Evolutionary conservation across 805 yeast genomes (phyloP), one percentile per base, ranked within the genome.

Genomic region (Candida nanaspora): DNA sequence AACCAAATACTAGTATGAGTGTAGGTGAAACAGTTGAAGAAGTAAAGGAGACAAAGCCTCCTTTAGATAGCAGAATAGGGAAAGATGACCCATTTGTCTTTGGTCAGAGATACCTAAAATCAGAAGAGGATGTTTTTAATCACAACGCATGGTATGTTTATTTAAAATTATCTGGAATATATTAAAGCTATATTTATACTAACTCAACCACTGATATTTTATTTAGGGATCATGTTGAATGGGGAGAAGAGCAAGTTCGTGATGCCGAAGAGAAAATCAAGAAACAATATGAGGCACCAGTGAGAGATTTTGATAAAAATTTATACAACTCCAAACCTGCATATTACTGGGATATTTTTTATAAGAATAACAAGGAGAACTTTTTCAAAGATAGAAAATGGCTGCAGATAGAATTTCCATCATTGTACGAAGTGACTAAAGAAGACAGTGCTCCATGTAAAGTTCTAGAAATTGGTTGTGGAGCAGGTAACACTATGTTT

Each of bases 301-400:
- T 93, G n/a, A 68, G 76, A 28, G 96, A 86, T 2, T 85, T 83
- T 55, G 95, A 91, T 57, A 87, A 85, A 60, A 68, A 72, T 23
- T 63, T 80, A 39, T 93, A 76, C 62, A 88, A 89, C 64, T 62
- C 78, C 6, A 85, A 86, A 49, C 98, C 98, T 0, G 95, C 93
- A 7, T 79, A 85, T 48, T 93, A 82, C 60, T 93, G 98, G 98
- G 96, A 93, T 61, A 74, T 84, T 7, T 93, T 93, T 57, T 93
- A 93, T 61, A 81, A 82, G 51, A 85, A 89, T 57, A 91, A 93
- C 62, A 78, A 74, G 52, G 96, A 86, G 50, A 93, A 91, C 62
- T 93, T 93, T 65, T 93, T 93, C 72, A 93, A 93, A 60, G 96
- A 93, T 62, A 72, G 98, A 51, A 89, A 86, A 56, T 93, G 98